Evolutionary conservation across 768 basidiomycete genomes (phyloP), one percentile per base, ranked within the genome.

Genomic region (Pleurotus eryngii): DNA sequence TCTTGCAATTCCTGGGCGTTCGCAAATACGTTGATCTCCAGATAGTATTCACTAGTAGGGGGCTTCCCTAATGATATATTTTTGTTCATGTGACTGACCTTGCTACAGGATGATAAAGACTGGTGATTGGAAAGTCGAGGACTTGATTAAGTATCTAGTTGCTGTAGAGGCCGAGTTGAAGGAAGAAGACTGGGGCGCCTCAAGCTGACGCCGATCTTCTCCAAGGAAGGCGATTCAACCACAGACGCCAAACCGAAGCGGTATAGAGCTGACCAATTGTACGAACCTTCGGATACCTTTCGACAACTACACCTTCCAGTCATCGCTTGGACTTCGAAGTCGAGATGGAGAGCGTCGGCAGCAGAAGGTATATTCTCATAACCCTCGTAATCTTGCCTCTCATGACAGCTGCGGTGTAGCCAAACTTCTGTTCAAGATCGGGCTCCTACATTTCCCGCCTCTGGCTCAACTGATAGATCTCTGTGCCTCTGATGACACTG

Each of bases 11-110:
- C 1, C 72, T 98, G 0, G 96, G 94, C 9, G 92, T 98, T 9
- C 82, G 93, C 15, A 92, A 86, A 67, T 94, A 95, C 61, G 93
- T 98, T 5, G 91, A 98, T 59, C 77, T 98, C 1, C 95, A 98
- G 68, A 76, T 97, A 2, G 81, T 99, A n/a, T 99, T 99, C 67
- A 83, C 89, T 55, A 80, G 87, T 90, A 54, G 48, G 58, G 11
- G 30, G 3, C 2, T 35, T 35, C 11, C 30, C 11, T 35, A 11
- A 35, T 35, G 30, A 11, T 35, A 17, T 39, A 20, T 20, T 20
- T 38, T 48, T 18, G 26, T 20, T 11, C 12, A 30, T 9, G 7
- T 18, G 8, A 39, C 26, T 20, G 9, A 40, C 26, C 38, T 18
- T 30, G 30, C 35, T 49, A 3, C 59, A 92, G 91, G 68, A 90